Conservation (phyloP, 345 rosid genomes). For the Alliaria petiolata region DNA sequence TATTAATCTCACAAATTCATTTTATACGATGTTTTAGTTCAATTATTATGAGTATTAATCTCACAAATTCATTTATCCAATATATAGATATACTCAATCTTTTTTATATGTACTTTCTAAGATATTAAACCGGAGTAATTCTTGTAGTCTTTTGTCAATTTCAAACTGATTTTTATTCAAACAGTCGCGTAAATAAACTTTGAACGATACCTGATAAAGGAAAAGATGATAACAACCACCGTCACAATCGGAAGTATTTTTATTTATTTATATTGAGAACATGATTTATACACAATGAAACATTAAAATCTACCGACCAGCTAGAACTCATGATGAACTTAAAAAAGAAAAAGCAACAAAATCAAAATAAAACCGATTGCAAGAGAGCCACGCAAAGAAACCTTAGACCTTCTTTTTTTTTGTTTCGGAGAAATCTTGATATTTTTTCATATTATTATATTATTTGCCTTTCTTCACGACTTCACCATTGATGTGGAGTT, state of each 20-base stretch:
- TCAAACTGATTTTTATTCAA: background rate
- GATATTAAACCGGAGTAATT: too few relatives aligned
- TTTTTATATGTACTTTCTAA: too few relatives aligned
- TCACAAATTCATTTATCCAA: too few relatives aligned
- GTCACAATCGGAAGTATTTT: background rate
- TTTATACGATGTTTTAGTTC: too few relatives aligned
- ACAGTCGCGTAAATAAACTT: background rate
- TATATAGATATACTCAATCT: too few relatives aligned
- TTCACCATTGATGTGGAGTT: constrained; percentile 13
- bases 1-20: too few relatives aligned
- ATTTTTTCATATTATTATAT: too few relatives aligned
- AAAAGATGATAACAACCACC: background rate
- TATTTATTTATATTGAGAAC: background rate
- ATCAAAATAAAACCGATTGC: background rate
- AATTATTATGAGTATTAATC: too few relatives aligned
- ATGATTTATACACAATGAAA: background rate
- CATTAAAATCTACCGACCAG: background rate
- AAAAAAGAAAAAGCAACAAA: background rate
- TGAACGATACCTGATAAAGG: too few relatives aligned
- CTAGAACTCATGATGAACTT: background rate
- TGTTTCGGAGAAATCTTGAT: too few relatives aligned
- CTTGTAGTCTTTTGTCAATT: too few relatives aligned
- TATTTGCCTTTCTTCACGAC: background rate
- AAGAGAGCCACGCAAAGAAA: background rate
- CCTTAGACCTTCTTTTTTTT: too few relatives aligned